Conservation (phyloP, 78 protist genomes). For the Dictyostelium purpureum region DNA sequence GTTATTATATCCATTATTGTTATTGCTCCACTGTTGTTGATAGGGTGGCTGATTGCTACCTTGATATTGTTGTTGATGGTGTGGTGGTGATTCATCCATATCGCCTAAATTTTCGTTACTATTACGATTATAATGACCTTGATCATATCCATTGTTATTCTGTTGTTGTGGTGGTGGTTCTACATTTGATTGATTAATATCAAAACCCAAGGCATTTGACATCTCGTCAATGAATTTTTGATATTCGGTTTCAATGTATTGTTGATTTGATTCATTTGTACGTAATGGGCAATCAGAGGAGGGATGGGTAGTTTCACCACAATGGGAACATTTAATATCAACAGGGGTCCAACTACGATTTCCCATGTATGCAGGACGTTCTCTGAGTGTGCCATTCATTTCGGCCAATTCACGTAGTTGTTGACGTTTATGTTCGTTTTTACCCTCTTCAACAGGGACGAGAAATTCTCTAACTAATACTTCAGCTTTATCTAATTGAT, state of each 20-base stretch:
- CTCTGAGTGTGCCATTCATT: constrained; percentile 93
- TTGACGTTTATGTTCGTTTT: constrained; percentile 91
- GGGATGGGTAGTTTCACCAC: constrained; percentile 84
- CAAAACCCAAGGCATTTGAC: not conserved
- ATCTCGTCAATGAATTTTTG: constrained; percentile 48
- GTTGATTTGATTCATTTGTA: constrained; percentile 35
- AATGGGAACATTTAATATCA: constrained; percentile 76
- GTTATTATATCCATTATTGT: not conserved
- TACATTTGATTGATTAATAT: not conserved
- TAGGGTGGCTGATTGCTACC: constrained; percentile 3
- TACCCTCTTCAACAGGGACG: constrained; percentile 87
- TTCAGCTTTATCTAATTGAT: constrained; percentile 83
- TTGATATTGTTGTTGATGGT: not conserved
- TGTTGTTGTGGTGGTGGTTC: not conserved
- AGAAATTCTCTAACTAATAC: constrained; percentile 75
- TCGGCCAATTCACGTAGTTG: constrained; percentile 93
- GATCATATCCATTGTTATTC: not conserved
- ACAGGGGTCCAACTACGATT: constrained; percentile 47
- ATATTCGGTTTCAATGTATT: constrained; percentile 59
- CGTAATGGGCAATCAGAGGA: constrained; percentile 84
- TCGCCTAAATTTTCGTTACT: not conserved
- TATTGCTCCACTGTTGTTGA: constrained; percentile 13
- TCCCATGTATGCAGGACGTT: constrained; percentile 62
- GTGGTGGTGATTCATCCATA: constrained; percentile 8
- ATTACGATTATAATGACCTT: not conserved